Base-by-base conservation (phyloP, 164 flowering plant species). In the Berberis vulgaris region DNA sequence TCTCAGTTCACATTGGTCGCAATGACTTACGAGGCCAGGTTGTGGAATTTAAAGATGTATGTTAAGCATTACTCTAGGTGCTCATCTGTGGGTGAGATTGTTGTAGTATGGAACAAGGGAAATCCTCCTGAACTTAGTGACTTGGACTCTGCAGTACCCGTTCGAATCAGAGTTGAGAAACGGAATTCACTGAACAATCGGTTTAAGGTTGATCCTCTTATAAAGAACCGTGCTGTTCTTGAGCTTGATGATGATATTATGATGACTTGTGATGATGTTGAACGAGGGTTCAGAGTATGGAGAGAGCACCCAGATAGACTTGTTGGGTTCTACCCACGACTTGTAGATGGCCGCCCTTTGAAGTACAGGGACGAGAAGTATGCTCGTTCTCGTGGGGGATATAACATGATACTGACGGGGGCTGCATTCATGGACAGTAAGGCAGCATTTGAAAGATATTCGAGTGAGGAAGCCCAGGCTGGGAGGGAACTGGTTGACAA, bases 221-320 rank as follows among this genome's bases (percentile, higher is more conserved):
- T 93, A 42, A 80, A 80, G 59, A 93, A 86, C 12, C 70, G 85
- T 38, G 94, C 91, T 7, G 89, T 93, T 56, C 88, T 93, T 10
- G 97, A 93, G 76, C 94, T 93, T 49, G 98, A 93, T 59, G 98
- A 90, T 71, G 98, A 93, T 62, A 90, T 93, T 11, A 84, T 93
- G 94, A 93, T 90, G 97, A 77, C 81, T 3, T 93, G 98, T 60
- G 86, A 86, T 59, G 94, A 93, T 54, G 52, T 93, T 5, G 98
- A 93, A 61, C 80, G 94, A 26, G 98, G 97, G 4, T 93, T 93
- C 60, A 74, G 67, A 70, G 88, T 83, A 1, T 93, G 98, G 98
- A 81, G 97, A 40, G 89, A 86, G 63, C 75, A 88, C 73, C 97
- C 97, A 0, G 94, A 90, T 45, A 73, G 89, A 49, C 79, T 93